Evolutionary conservation across 352 stramenopile genomes (phyloP), one percentile per base, ranked within the genome.

Genomic region (Phytophthora citricola): DNA sequence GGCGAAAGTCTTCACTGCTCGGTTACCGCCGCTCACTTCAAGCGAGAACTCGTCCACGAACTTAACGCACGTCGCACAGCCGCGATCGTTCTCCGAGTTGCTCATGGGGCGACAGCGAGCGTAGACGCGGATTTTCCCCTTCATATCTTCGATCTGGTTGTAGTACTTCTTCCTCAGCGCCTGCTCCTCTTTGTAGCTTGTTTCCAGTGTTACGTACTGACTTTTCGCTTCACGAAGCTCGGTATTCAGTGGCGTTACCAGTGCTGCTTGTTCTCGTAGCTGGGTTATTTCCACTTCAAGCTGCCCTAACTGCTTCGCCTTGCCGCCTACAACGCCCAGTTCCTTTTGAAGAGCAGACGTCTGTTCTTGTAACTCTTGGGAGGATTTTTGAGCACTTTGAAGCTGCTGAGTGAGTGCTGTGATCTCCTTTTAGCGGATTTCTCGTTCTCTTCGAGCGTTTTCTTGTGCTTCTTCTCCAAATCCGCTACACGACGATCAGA

Each of bases 111-210:
- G 88, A 66, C 91, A 98, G 14, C 93, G 89, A 20, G 90, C 92
- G 70, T 88, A 98, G 17, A 98, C 93, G 31, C 93, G 87, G 70
- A 98, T 98, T 73, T 98, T 98, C 32, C 93, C 93, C 64, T 98
- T 98, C 90, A 98, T 97, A 76, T 98, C 93, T 65, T 98, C 94
- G 69, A 98, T 97, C 79, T 90, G 89, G 74, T 98, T 98, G 83
- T 96, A 98, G 68, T 98, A 98, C 63, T 98, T 98, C 78, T 98
- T 98, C 20, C 93, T 87, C 57, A 98, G 78, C 22, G 79, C 64
- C 63, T 97, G 87, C 62, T 98, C 91, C 55, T 97, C 89, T 20
- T 81, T 85, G 72, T 97, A 97, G 59, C 84, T 92, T 31, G 66
- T 71, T 45, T 94, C 86, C 20, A 95, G 76, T 24, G 84, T 88